These are phyloP conservation scores for Aureobasidium pullulans DNA, from an alignment of 2,329 filamentous ascomycete species.

Conservation along the genomic window DNA sequence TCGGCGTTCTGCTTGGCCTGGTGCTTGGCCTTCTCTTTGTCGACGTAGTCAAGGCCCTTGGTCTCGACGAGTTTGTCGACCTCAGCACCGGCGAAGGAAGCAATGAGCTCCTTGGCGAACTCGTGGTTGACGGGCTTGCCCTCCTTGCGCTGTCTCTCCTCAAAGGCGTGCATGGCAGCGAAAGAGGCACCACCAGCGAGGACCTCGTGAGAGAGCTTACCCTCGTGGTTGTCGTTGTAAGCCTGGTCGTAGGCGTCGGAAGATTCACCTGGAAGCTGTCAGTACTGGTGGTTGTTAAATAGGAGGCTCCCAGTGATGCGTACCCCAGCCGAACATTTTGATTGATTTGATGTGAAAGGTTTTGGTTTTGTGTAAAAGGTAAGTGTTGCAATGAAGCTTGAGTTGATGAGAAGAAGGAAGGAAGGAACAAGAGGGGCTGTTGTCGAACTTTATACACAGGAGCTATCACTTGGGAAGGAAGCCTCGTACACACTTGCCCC, in stretches of 20 bases:
- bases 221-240: constrained; percentile 50
- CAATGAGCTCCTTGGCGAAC: constrained; percentile 72
- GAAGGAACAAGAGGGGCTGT: constrained; percentile 32
- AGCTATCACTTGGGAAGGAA: not conserved
- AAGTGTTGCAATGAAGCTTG: constrained; percentile 7
- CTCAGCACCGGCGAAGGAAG: constrained; percentile 64
- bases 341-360: constrained; percentile 10
- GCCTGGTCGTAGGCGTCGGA: constrained; percentile 49
- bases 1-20: constrained; percentile 37
- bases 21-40: constrained; percentile 41
- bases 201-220: constrained; percentile 63
- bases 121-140: constrained; percentile 64
- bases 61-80: constrained; percentile 65
- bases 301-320: not conserved
- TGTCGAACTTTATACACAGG: constrained; percentile 3
- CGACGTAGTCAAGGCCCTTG: constrained; percentile 43
- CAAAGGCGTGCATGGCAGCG: constrained; percentile 71
- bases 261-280: constrained; percentile 38
- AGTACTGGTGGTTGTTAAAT: not conserved
- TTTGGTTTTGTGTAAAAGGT: constrained; percentile 6
- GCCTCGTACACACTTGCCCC: constrained; percentile 2
- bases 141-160: constrained; percentile 63
- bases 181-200: constrained; percentile 71
- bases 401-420: constrained; percentile 27
- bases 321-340: constrained; percentile 42